Evolutionary conservation across 176 grass and related monocot genomes (phyloP), one percentile per base, ranked within the genome.

Genomic region (Saccharum spontaneum): DNA sequence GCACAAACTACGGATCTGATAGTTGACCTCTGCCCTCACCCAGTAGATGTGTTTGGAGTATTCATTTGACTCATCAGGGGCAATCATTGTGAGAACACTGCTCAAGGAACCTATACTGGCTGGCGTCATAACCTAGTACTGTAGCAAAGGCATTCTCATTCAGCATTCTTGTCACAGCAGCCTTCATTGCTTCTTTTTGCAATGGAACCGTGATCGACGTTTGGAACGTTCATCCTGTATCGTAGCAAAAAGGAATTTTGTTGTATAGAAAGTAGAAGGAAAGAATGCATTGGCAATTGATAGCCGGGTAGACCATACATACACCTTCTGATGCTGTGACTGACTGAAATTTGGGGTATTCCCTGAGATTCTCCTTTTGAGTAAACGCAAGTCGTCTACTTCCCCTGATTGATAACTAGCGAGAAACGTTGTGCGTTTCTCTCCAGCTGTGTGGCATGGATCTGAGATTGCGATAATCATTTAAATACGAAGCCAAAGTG

Each of bases 201-300:
- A 8, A 24, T 16, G 9, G 12, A 23, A 11, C 10, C 13, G 26
- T 41, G 22, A 31, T 61, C 10, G 24, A 8, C 20, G 57, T 71
- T 80, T 46, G 52, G 73, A n/a, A 52, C 20, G 65, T 34, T 50
- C 39, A 39, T 45, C 72, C 4, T 31, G 66, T 87, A 30, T n/a
- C 4, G 3, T 30, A 62, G 39, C 5, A 18, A 16, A 88, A 77
- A 22, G 79, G 18, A 83, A 24, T 83, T 86, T 90, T 86, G 84
- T 61, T 83, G 85, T 90, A 90, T 76, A 90, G 85, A 75, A 75
- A 50, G 8, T 73, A 73, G 71, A 48, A 15, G 41, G 23, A 48
- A 30, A 17, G 23, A 61, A 20, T 61, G 60, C 80, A 34, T 48
- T 59, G 44, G 38, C 23, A 30, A 17, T n/a, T 71, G 61, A 55